A percentile compares a stretch with the other conserved stretches of the same genome.
Evolutionary conservation across 1,284 basidiomycete genomes (phyloP).

Genomic region (Anthracocystis panici-leucophaei): DNA sequence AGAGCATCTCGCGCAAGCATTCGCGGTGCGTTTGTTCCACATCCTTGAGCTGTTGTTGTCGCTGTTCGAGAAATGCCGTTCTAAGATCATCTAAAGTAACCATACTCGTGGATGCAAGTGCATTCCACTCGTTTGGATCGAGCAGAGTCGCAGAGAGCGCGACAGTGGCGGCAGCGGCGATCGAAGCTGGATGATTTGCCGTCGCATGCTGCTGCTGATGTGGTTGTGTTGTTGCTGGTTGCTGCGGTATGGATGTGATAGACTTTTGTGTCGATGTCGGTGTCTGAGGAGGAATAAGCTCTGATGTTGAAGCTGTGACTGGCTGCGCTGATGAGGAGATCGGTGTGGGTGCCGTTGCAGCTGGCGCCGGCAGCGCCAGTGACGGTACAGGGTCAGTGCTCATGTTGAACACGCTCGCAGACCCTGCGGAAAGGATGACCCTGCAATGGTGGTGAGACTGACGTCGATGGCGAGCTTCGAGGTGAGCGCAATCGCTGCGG

Average conservation of each 20-base stretch:
- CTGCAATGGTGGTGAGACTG: background rate
- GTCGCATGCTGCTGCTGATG: slow-evolving; percentile 39
- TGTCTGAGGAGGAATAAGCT: slow-evolving; percentile 16
- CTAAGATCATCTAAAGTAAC: slow-evolving; percentile 47
- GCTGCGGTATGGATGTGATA: slow-evolving; percentile 8
- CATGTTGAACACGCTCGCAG: slow-evolving; percentile 15
- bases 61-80: slow-evolving; percentile 41
- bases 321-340: slow-evolving; percentile 2
- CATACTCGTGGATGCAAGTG: slow-evolving; percentile 52
- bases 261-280: slow-evolving; percentile 21
- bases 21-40: slow-evolving; percentile 31
- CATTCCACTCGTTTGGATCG: slow-evolving; percentile 52
- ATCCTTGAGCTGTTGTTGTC: slow-evolving; percentile 40
- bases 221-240: slow-evolving; percentile 1
- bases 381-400: slow-evolving; percentile 30
- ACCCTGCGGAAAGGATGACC: background rate
- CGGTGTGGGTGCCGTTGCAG: background rate
- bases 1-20: slow-evolving; percentile 43
- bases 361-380: slow-evolving; percentile 34
- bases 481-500: background rate
- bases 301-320: slow-evolving; percentile 1
- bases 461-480: background rate
- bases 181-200: slow-evolving; percentile 47
- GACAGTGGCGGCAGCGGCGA: slow-evolving; percentile 47
- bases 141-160: slow-evolving; percentile 45